Evolutionary conservation across 1,284 basidiomycete genomes (phyloP).

Genomic region (Anthracocystis setariae): DNA sequence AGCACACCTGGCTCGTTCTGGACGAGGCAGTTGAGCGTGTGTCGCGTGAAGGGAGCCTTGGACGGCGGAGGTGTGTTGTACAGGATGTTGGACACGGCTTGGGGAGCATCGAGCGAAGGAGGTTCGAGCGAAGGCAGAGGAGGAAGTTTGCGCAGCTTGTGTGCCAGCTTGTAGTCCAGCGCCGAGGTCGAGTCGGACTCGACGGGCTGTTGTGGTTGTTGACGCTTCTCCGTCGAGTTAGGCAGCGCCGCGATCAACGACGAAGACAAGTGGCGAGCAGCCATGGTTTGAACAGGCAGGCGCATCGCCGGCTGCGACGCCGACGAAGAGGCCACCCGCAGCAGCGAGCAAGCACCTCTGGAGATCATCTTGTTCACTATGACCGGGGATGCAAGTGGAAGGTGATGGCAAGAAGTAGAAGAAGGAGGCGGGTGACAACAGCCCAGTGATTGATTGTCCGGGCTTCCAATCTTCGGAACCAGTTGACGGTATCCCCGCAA

Average conservation of each 20-base stretch:
- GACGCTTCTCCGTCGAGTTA: constrained; percentile 36
- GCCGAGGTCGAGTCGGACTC: constrained; percentile 76
- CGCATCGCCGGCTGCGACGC: constrained; percentile 23
- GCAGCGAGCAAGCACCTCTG: constrained; percentile 33
- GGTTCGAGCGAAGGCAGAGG: constrained; percentile 65
- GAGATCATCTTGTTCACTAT: constrained; percentile 33
- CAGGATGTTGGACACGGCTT: constrained; percentile 68
- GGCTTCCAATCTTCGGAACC: constrained; percentile 8
- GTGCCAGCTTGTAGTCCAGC: constrained; percentile 86
- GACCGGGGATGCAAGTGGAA: constrained; percentile 2
- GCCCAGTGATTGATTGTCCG: neutral
- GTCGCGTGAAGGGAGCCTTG: constrained; percentile 94
- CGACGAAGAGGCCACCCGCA: constrained; percentile 28
- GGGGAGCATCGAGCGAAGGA: constrained; percentile 62
- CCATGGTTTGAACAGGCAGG: constrained; percentile 11
- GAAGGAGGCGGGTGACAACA: neutral
- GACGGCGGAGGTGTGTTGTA: constrained; percentile 90
- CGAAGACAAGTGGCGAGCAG: constrained; percentile 12
- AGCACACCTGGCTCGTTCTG: constrained; percentile 99
- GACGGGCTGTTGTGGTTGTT: constrained; percentile 23
- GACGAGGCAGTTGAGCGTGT: constrained; percentile 96
- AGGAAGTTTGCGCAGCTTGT: constrained; percentile 69
- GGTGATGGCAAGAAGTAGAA: constrained; percentile 4
- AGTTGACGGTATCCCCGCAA: constrained; percentile 18
- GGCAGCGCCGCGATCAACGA: constrained; percentile 16